Evolutionary conservation across 2,329 filamentous ascomycete genomes (phyloP), one percentile per base, ranked within the genome.

Genomic region (Fusarium buharicum): DNA sequence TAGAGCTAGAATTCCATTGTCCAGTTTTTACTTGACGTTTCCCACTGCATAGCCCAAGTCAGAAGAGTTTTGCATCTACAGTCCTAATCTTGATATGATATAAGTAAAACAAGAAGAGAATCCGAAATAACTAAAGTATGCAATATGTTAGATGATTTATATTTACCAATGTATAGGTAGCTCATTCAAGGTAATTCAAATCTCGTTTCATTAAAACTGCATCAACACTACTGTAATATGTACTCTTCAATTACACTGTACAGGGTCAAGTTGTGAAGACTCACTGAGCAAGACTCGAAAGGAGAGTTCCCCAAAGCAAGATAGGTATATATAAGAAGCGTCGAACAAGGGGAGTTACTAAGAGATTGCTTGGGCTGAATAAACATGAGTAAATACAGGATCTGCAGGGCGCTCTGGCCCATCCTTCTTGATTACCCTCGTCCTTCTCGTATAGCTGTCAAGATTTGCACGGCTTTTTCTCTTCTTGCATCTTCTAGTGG

Each of bases 401-500:
- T 50, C 8, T 45, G 31, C 33, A 38, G 51, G 53, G 50, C 50
- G 44, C 40, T 48, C 41, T 41, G 39, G 44, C 48, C 48, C 46
- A 36, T 38, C 44, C n/a, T 43, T 48, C 56, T 59, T 55, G 46
- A 47, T 41, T 27, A 44, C 59, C 48, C 41, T 46, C 31, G 41
- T 53, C 51, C 48, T 50, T 55, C 50, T 56, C 55, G 54, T 56
- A 53, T 55, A 60, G 47, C 38, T 59, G 47, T 58, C 55, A 62
- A 52, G 59, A 60, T 63, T 63, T 59, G 52, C 59, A 45, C 54
- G 58, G 55, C 68, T 44, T 55, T 64, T 67, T 56, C 65, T 59
- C 60, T 68, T 64, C 55, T 60, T 70, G 59, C 59, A 59, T 61
- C 62, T 64, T 70, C 66, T 71, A 72, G 69, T 70, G 69, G 70